phyloP scores from a whole-genome alignment of 108 stramenopile species.

The Thalassiosira profunda region DNA sequence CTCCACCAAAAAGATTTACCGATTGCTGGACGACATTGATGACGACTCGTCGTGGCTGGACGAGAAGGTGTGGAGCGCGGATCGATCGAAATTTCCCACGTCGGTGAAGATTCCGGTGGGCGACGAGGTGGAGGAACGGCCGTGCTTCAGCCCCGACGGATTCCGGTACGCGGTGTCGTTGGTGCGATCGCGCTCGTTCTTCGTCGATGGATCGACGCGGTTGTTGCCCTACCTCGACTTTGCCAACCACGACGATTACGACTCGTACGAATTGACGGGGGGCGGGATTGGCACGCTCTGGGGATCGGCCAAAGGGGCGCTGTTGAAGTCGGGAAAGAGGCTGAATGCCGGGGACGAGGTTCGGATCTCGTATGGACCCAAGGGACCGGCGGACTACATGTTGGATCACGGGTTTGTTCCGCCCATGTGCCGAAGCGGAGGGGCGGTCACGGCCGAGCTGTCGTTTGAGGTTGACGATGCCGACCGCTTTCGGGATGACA shows the following conservation, averaged over 20 bases:
- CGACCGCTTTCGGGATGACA: slow-evolving; percentile 91
- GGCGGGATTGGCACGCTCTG: slow-evolving; percentile 72
- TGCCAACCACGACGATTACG: slow-evolving; percentile 84
- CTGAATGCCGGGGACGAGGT: slow-evolving; percentile 73
- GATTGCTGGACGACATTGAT: slow-evolving; percentile 81
- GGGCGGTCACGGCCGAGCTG: slow-evolving; percentile 68
- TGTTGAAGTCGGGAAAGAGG: slow-evolving; percentile 45
- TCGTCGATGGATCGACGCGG: slow-evolving; percentile 84
- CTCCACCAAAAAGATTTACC: slow-evolving; percentile 82
- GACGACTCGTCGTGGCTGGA: slow-evolving; percentile 82
- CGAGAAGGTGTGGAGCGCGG: slow-evolving; percentile 60
- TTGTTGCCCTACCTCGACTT: slow-evolving; percentile 86
- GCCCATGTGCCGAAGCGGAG: slow-evolving; percentile 32
- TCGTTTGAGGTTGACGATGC: slow-evolving; percentile 76
- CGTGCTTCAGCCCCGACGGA: slow-evolving; percentile 69
- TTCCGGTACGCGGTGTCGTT: slow-evolving; percentile 90
- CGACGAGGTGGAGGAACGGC: slow-evolving; percentile 43
- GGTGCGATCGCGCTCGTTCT: slow-evolving; percentile 81
- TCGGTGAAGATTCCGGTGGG: slow-evolving; percentile 29
- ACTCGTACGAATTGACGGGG: slow-evolving; percentile 51
- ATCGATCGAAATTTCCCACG: slow-evolving; percentile 68
- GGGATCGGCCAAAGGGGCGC: slow-evolving; percentile 72
- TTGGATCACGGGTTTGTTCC: slow-evolving; percentile 93
- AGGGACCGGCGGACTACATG: slow-evolving; percentile 90
- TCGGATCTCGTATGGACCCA: slow-evolving; percentile 88